Conservation (phyloP, 2,329 filamentous ascomycete genomes). For the Claviceps monticola region DNA sequence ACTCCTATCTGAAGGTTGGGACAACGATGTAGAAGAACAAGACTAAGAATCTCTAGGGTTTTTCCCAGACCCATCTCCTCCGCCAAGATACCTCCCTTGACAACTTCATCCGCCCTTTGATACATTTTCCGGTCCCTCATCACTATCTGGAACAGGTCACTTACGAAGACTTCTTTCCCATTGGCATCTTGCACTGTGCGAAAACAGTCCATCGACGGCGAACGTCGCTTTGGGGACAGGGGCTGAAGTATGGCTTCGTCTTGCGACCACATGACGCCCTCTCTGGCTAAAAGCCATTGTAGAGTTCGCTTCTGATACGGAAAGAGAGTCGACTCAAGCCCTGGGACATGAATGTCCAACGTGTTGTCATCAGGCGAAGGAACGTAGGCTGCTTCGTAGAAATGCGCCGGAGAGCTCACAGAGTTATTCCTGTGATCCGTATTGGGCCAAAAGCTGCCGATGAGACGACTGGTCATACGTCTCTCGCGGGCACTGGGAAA, state of each 20-base stretch:
- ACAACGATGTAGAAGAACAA: conserved; percentile 49
- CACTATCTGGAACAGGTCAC: conserved; percentile 47
- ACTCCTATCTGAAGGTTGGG: not conserved
- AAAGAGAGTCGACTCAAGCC: conserved; percentile 41
- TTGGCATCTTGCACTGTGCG: conserved; percentile 19
- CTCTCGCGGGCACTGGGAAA: conserved; percentile 19
- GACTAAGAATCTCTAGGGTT: conserved; percentile 59
- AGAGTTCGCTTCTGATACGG: conserved; percentile 61
- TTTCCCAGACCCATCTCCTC: conserved; percentile 81
- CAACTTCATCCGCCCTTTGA: conserved; percentile 21
- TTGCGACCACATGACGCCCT: conserved; percentile 40
- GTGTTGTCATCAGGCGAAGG: conserved; percentile 33
- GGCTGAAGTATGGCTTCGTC: conserved; percentile 9
- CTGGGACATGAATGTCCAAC: conserved; percentile 26
- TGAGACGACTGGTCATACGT: conserved; percentile 18
- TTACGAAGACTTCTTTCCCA: conserved; percentile 36
- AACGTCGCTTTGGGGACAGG: conserved; percentile 3
- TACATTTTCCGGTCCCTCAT: conserved; percentile 35
- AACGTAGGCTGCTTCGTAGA: conserved; percentile 56
- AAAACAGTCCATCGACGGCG: conserved; percentile 14
- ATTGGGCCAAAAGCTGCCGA: conserved; percentile 22
- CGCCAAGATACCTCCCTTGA: conserved; percentile 52
- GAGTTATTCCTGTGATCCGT: conserved; percentile 2
- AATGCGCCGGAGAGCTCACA: conserved; percentile 36
- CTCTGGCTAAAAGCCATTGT: conserved; percentile 54